phyloP scores from a whole-genome alignment of 1,284 basidiomycete species.

The Filobasidium uniguttulatum region DNA sequence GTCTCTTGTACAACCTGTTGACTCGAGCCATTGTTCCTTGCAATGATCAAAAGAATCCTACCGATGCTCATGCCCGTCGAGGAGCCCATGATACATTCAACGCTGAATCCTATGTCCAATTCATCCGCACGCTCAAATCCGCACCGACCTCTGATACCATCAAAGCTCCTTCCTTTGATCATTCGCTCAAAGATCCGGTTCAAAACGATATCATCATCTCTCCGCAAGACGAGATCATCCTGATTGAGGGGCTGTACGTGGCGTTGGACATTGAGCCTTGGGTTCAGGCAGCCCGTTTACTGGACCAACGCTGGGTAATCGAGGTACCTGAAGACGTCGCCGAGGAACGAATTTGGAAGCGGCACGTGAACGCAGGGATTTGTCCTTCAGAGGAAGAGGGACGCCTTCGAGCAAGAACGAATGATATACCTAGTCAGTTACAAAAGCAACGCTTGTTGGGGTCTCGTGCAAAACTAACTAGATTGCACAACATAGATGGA shows the following conservation, averaged over 20 bases:
- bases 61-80: conserved; percentile 11
- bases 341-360: background rate
- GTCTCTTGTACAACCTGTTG: no score
- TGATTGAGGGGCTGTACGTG: conserved; percentile 11
- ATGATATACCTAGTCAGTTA: background rate
- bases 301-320: conserved; percentile 7
- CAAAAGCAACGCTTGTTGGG: background rate
- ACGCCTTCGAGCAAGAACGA: background rate
- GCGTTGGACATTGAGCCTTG: conserved; percentile 9
- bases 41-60: no score
- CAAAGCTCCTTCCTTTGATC: conserved; percentile 10
- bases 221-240: conserved; percentile 5
- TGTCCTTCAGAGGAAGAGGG: background rate
- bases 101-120: conserved; percentile 1
- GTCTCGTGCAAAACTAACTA: background rate
- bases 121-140: background rate
- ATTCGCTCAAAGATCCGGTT: conserved; percentile 13
- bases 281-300: conserved; percentile 1
- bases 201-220: conserved; percentile 2
- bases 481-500: background rate
- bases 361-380: background rate
- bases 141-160: background rate
- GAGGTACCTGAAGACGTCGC: background rate
- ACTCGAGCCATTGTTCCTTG: no score
- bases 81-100: conserved; percentile 14